These are phyloP conservation scores for Penicillium egyptiacum DNA, from an alignment of 495 filamentous ascomycete genomes.

Conservation along the genomic window DNA sequence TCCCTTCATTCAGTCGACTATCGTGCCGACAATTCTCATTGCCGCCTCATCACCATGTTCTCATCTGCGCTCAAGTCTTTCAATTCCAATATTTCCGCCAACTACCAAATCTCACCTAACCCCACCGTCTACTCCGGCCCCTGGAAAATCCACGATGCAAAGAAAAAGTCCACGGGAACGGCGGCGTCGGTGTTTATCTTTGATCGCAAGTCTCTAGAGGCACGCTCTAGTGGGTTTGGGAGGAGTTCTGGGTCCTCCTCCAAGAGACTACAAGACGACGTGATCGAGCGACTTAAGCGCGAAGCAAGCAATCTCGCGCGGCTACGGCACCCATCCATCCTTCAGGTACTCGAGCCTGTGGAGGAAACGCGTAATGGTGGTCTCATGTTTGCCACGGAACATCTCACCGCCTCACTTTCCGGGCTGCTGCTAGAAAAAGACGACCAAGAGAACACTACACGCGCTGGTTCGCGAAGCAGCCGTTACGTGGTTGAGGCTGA, in stretches of 20 bases:
- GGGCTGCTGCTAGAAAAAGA: slow-evolving; percentile 85
- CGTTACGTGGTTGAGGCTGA: slow-evolving; percentile 79
- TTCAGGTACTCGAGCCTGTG: slow-evolving; percentile 92
- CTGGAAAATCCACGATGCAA: slow-evolving; percentile 97
- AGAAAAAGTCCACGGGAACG: slow-evolving; percentile 90
- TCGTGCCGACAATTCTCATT: background rate
- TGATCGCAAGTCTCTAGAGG: slow-evolving; percentile 80
- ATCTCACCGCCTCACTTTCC: slow-evolving; percentile 82
- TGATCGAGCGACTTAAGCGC: slow-evolving; percentile 84
- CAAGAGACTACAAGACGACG: slow-evolving; percentile 82
- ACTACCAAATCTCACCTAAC: slow-evolving; percentile 75
- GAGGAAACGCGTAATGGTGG: slow-evolving; percentile 90
- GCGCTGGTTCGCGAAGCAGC: slow-evolving; percentile 65
- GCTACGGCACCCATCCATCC: slow-evolving; percentile 83
- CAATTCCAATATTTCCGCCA: slow-evolving; percentile 82
- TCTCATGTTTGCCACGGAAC: slow-evolving; percentile 93
- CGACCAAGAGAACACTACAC: slow-evolving; percentile 66
- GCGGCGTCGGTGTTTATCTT: slow-evolving; percentile 92
- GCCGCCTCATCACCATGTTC: slow-evolving; percentile 67
- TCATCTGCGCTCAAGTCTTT: slow-evolving; percentile 89
- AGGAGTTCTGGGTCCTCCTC: slow-evolving; percentile 63
- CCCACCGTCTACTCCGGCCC: slow-evolving; percentile 75
- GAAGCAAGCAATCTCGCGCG: slow-evolving; percentile 85
- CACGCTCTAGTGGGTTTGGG: slow-evolving; percentile 57
- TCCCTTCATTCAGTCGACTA: slow-evolving; percentile 5